These are phyloP conservation scores for Fusarium vanettenii DNA, from an alignment of 2,329 filamentous ascomycete genomes.

Conservation along the genomic window DNA sequence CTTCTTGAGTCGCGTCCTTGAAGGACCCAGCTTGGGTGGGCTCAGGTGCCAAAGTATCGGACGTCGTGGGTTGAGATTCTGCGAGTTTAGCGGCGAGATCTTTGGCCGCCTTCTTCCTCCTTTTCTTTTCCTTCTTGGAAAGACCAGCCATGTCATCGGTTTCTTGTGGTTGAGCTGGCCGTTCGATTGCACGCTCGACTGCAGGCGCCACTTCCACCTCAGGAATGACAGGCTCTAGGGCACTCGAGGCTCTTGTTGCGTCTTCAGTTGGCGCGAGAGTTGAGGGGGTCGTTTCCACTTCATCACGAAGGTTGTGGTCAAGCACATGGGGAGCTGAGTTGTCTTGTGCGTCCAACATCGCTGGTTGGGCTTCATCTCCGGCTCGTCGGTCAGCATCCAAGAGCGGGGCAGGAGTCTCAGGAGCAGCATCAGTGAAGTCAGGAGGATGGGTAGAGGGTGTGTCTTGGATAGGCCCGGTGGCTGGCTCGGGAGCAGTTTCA, in stretches of 20 bases:
- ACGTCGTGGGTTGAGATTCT: neutral
- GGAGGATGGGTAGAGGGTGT: neutral
- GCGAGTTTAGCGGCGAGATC: neutral
- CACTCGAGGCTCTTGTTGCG: neutral
- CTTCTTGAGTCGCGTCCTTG: neutral
- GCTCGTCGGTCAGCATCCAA: neutral
- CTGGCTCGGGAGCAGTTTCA: neutral
- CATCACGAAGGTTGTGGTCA: neutral
- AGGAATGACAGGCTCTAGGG: neutral
- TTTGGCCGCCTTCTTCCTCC: neutral
- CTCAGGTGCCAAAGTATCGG: neutral
- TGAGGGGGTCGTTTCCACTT: neutral
- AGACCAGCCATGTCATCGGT: neutral
- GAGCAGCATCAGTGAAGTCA: neutral
- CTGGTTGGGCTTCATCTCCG: neutral
- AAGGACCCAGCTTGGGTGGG: neutral
- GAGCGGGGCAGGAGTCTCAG: neutral
- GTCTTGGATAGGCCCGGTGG: neutral
- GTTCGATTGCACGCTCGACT: neutral
- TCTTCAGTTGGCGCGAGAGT: neutral
- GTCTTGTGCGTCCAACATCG: neutral
- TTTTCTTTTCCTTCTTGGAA: constrained; percentile 12
- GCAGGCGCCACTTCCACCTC: neutral
- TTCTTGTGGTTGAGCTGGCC: constrained; percentile 14
- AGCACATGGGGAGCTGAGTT: neutral